These are phyloP conservation scores for Boletus tomentosulus DNA, from an alignment of 768 basidiomycete genomes.

Conservation along the genomic window DNA sequence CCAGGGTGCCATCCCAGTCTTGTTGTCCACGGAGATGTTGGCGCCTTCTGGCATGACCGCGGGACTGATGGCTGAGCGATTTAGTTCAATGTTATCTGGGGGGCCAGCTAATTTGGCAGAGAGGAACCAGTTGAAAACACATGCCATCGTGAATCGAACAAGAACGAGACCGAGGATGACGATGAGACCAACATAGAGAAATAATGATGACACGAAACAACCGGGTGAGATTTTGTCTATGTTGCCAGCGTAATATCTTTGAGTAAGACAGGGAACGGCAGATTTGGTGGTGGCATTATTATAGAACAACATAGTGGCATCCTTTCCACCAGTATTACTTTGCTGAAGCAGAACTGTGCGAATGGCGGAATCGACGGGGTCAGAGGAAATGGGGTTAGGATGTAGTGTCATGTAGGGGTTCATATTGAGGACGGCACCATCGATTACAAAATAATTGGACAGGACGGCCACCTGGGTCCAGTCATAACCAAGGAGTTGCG, in stretches of 20 bases:
- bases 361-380: conserved; percentile 79
- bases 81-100: conserved; percentile 66
- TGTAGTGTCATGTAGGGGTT: conserved; percentile 78
- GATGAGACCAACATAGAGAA: conserved; percentile 87
- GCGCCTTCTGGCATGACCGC: conserved; percentile 97
- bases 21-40: conserved; percentile 89
- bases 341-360: conserved; percentile 54
- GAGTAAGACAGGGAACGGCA: conserved; percentile 73
- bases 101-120: conserved; percentile 77
- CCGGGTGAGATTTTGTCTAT: conserved; percentile 97
- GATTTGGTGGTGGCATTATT: conserved; percentile 59
- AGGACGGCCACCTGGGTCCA: conserved; percentile 84
- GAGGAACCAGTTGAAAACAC: conserved; percentile 95
- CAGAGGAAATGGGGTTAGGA: conserved; percentile 59
- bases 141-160: conserved; percentile 93
- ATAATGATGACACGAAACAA: conserved; percentile 85
- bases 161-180: conserved; percentile 89
- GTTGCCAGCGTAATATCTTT: conserved; percentile 88
- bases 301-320: conserved; percentile 86
- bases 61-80: conserved; percentile 84
- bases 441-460: conserved; percentile 77
- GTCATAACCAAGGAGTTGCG: conserved; percentile 75
- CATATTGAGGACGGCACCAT: conserved; percentile 93
- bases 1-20: conserved; percentile 93
- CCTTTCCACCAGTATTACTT: conserved; percentile 62